A percentile compares a stretch with the other conserved stretches of the same genome.
phyloP scores from a whole-genome alignment of 2,329 filamentous ascomycete species.

The Nannizzia gypsea region DNA sequence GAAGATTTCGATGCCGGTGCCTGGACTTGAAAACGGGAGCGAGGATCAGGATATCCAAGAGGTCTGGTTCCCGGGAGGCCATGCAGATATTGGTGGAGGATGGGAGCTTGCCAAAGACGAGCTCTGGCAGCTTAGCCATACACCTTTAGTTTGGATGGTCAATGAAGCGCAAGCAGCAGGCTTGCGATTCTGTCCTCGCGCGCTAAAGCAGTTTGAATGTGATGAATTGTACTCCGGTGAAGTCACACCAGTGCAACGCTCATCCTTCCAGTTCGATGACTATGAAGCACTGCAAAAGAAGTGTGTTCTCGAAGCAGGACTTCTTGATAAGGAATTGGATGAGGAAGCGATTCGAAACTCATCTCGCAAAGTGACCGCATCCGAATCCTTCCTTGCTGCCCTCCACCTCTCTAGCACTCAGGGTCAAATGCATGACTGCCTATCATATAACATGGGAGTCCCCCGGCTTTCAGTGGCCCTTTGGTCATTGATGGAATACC shows the following conservation, averaged over 20 bases:
- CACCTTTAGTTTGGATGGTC: constrained; percentile 45
- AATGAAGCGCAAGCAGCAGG: constrained; percentile 49
- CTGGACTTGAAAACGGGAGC: constrained; percentile 10
- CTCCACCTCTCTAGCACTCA: constrained; percentile 45
- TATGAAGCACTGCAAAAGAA: not conserved
- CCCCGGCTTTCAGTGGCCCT: constrained; percentile 44
- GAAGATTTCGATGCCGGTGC: not conserved
- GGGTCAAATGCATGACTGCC: constrained; percentile 57
- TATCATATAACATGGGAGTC: constrained; percentile 53
- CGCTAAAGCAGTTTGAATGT: constrained; percentile 56
- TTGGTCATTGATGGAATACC: constrained; percentile 71
- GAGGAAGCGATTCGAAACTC: not conserved
- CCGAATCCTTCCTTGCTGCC: constrained; percentile 43
- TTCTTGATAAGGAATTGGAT: not conserved
- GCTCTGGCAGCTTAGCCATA: constrained; percentile 34
- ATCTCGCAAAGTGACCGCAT: constrained; percentile 15
- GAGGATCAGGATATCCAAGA: constrained; percentile 37
- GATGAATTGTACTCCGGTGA: constrained; percentile 34
- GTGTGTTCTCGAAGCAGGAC: not conserved
- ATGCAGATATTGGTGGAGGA: constrained; percentile 45
- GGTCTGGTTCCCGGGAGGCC: constrained; percentile 46
- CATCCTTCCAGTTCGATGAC: not conserved
- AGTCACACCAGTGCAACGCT: constrained; percentile 25
- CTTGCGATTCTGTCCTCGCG: constrained; percentile 56
- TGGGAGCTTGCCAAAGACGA: constrained; percentile 32